A percentile compares a stretch with the other conserved stretches of the same genome.
phyloP scores from a whole-genome alignment of 345 rosid species.

The Moricandia arvensis region DNA sequence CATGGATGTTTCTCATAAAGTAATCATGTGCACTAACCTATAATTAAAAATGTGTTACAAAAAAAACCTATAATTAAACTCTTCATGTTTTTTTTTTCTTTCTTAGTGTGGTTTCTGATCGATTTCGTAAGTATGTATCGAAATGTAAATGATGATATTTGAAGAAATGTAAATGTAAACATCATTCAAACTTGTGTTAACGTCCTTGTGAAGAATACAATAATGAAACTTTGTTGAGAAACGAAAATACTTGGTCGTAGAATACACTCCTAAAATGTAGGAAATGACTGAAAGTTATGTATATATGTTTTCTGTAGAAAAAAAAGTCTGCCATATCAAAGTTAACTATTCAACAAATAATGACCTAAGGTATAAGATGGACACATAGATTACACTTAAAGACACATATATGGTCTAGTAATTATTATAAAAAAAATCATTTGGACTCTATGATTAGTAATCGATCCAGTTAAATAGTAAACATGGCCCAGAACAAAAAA shows the following conservation, averaged over 20 bases:
- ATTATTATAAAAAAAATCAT: background rate
- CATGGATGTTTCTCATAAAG: background rate
- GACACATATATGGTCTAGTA: too few species aligned
- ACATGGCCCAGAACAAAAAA: background rate
- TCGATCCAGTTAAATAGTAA: background rate
- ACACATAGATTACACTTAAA: background rate
- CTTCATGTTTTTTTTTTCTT: background rate
- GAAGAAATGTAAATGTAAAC: background rate
- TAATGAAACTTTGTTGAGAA: background rate
- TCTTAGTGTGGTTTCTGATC: background rate
- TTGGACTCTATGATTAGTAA: background rate
- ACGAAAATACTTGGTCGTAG: background rate
- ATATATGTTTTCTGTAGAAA: background rate
- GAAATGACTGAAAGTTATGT: background rate
- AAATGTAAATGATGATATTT: background rate
- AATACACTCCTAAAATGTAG: background rate
- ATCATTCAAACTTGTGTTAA: background rate
- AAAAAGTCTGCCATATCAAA: background rate
- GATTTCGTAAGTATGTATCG: background rate
- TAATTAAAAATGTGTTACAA: too few species aligned
- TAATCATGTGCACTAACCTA: background rate
- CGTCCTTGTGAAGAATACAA: constrained; percentile 9
- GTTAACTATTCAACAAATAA: background rate
- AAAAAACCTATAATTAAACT: background rate
- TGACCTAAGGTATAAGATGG: background rate